Conservation (phyloP, 495 filamentous ascomycete species). For the Daldinia grandis region DNA sequence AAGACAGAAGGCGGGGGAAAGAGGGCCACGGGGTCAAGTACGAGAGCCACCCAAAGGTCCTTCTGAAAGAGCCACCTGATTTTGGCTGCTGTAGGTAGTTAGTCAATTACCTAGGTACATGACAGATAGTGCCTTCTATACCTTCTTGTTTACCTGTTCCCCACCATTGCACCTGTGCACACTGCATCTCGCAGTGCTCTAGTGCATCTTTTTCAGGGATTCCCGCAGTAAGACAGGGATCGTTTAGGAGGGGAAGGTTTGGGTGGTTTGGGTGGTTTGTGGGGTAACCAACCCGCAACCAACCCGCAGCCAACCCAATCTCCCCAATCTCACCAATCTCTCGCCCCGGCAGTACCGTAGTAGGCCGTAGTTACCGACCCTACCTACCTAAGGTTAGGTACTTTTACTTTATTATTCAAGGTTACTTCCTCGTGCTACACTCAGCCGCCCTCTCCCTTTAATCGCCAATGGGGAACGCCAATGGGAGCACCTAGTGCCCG, state of each 20-base stretch:
- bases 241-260: conserved; percentile 19
- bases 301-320: conserved; percentile 10
- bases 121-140: background rate
- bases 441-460: conserved; percentile 31
- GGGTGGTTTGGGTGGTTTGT: conserved; percentile 25
- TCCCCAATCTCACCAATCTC: conserved; percentile 37
- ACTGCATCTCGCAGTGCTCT: conserved; percentile 29
- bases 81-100: conserved; percentile 21
- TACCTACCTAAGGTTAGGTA: conserved; percentile 3
- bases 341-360: conserved; percentile 30
- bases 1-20: conserved; percentile 19
- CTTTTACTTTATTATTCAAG: conserved; percentile 15
- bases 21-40: conserved; percentile 36
- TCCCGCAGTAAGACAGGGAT: conserved; percentile 24
- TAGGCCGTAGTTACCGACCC: conserved; percentile 41
- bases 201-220: conserved; percentile 20
- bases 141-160: conserved; percentile 12
- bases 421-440: conserved; percentile 35
- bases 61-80: conserved; percentile 36
- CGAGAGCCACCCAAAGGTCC: background rate
- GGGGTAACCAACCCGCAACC: conserved; percentile 38
- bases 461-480: conserved; percentile 24
- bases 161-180: conserved; percentile 29
- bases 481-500: conserved; percentile 20
- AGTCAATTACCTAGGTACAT: conserved; percentile 12